Evolutionary conservation across 352 stramenopile genomes (phyloP), one percentile per base, ranked within the genome.

Genomic region (Peronospora destructor): DNA sequence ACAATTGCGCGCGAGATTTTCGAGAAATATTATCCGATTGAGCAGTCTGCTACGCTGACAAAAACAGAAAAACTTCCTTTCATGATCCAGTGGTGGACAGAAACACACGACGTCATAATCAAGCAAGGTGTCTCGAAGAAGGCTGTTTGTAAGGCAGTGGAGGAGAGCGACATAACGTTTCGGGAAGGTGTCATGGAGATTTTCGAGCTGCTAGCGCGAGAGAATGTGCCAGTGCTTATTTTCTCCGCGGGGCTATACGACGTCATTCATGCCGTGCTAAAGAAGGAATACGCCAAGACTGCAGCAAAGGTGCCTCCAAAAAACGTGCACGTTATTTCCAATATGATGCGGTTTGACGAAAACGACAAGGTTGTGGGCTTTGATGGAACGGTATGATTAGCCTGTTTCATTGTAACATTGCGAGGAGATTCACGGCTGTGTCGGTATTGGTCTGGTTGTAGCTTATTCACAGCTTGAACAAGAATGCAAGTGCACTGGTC

Each of bases 401-500:
- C 2, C n/a, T 39, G 14, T 11, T 32, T 32, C 1, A 32, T 12
- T 1, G 28, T 32, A 32, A 6, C 11, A 17, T 32, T 41, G 12
- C 51, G 6, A 23, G 9, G 8, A 17, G 25, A 36, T 14, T 63
- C 3, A 59, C 36, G 7, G 2, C 38, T 53, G 9, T 25, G 6
- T 51, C 7, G 9, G 14, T 45, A 21, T 32, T 49, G 19, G 48
- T 56, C 19, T 30, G 42, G 8, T 4, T 59, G 19, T 38, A 82
- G 73, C 60, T 91, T 45, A 89, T 91, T 46, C 78, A 91, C 59
- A 84, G 67, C 45, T 49, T 84, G 13, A 91, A 89, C 61, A 91
- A 91, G 62, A 86, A 85, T 29, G 76, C 77, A 4, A 84, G 59
- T 47, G 77, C 82, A 5, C 21, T 91, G 12, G 39, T 64, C 8